These are phyloP conservation scores for Fusarium sp. DNA, from an alignment of 2,329 filamentous ascomycete species.

Conservation along the genomic window DNA sequence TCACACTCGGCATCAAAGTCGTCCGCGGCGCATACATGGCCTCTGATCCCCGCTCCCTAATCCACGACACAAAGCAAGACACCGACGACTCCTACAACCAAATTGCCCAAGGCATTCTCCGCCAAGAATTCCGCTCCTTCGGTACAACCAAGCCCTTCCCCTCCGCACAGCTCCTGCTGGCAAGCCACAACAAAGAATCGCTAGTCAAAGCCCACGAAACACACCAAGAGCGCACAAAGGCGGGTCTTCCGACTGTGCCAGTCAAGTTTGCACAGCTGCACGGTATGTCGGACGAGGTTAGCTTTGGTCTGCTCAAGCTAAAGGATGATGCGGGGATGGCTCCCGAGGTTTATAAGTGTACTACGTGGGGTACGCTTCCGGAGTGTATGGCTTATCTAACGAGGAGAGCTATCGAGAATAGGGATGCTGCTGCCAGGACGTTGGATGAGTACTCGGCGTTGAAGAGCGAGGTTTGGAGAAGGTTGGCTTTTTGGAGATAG, in stretches of 20 bases:
- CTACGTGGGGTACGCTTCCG: constrained; percentile 55
- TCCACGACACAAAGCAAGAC: constrained; percentile 64
- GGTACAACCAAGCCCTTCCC: constrained; percentile 58
- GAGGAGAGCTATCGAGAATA: constrained; percentile 55
- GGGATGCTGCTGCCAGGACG: constrained; percentile 53
- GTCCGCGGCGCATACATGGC: constrained; percentile 69
- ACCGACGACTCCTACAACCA: constrained; percentile 66
- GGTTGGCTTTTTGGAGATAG: constrained; percentile 47
- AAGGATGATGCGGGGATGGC: constrained; percentile 43
- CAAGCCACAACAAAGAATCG: constrained; percentile 63
- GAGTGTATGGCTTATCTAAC: constrained; percentile 56
- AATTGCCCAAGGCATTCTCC: constrained; percentile 61
- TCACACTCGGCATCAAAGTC: constrained; percentile 67
- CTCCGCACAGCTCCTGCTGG: constrained; percentile 62
- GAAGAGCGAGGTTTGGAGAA: constrained; percentile 48
- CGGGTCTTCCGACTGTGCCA: constrained; percentile 49
- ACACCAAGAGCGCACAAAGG: constrained; percentile 56
- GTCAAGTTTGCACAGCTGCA: constrained; percentile 66
- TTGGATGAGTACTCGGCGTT: constrained; percentile 48
- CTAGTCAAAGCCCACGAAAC: constrained; percentile 58
- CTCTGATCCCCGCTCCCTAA: constrained; percentile 62
- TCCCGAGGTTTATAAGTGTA: constrained; percentile 56
- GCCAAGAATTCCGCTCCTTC: constrained; percentile 54
- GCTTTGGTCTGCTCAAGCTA: constrained; percentile 60
- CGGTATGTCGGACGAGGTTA: constrained; percentile 70